These are phyloP conservation scores for Senna tora DNA, from an alignment of 306 rosid genomes.

Conservation along the genomic window DNA sequence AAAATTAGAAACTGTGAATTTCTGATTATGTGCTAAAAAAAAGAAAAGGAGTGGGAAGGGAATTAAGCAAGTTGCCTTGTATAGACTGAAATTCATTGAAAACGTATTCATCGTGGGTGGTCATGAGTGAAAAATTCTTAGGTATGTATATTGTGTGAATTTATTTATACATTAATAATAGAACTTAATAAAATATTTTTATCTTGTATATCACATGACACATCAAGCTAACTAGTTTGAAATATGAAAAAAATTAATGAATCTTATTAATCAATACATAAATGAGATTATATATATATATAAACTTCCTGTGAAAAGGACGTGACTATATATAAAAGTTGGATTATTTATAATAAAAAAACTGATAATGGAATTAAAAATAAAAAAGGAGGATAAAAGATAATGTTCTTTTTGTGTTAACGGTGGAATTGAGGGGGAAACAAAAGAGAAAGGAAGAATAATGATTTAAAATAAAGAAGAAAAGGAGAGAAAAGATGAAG, in stretches of 20 bases:
- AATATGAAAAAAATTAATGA: too few species aligned
- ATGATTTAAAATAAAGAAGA: neutral
- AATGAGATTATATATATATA: too few species aligned
- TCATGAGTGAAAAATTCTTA: too few species aligned
- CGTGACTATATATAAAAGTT: neutral
- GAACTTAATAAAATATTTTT: too few species aligned
- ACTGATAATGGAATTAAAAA: neutral
- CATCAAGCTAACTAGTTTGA: too few species aligned
- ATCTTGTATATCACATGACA: too few species aligned
- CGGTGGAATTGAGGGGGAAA: slow-evolving; percentile 3
- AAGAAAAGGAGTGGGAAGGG: neutral
- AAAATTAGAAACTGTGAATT: too few species aligned
- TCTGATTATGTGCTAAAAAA: neutral
- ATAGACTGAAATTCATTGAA: neutral
- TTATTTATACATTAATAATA: too few species aligned
- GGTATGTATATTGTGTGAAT: too few species aligned
- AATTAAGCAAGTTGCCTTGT: neutral
- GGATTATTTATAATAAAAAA: neutral
- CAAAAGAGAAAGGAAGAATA: neutral
- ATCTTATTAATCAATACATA: too few species aligned
- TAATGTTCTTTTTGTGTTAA: neutral
- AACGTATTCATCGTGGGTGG: neutral
- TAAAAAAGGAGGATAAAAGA: neutral
- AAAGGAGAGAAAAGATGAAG: neutral
- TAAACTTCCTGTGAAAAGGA: too few species aligned